Percentiles rank a stretch among this genome's conserved stretches.
Conservation (phyloP, 1,139 yeast species). For the Meyerozyma athensensis region DNA sequence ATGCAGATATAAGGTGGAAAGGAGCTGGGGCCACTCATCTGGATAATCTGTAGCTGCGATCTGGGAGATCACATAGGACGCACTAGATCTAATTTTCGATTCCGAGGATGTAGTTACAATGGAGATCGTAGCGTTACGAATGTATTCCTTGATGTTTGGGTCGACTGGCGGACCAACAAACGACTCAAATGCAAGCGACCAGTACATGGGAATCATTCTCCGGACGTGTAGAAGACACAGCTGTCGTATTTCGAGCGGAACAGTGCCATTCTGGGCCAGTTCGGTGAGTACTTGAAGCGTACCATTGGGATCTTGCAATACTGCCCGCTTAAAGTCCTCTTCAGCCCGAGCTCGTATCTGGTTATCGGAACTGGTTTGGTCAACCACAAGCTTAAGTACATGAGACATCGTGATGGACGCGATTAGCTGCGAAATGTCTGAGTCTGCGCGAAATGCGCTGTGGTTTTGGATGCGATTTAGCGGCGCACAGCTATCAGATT, state of each 20-base stretch:
- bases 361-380: slow-evolving; percentile 38
- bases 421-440: neutral
- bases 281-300: slow-evolving; percentile 27
- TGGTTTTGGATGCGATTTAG: neutral
- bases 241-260: slow-evolving; percentile 45
- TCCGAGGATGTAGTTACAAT: slow-evolving; percentile 48
- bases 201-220: slow-evolving; percentile 62
- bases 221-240: slow-evolving; percentile 67
- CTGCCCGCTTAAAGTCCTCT: slow-evolving; percentile 24
- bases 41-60: slow-evolving; percentile 91
- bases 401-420: neutral
- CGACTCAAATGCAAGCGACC: slow-evolving; percentile 85
- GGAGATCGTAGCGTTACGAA: slow-evolving; percentile 48
- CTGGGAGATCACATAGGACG: slow-evolving; percentile 74
- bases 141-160: slow-evolving; percentile 44
- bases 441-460: neutral
- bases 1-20: slow-evolving; percentile 43
- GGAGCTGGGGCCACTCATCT: slow-evolving; percentile 86
- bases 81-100: slow-evolving; percentile 62
- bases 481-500: too few relatives aligned
- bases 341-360: slow-evolving; percentile 31
- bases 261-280: slow-evolving; percentile 18
- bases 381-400: slow-evolving; percentile 18
- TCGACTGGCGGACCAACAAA: slow-evolving; percentile 64
- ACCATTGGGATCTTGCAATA: slow-evolving; percentile 27